Conservation (phyloP, 805 yeast genomes). For the Sporopachydermia lactativora region DNA sequence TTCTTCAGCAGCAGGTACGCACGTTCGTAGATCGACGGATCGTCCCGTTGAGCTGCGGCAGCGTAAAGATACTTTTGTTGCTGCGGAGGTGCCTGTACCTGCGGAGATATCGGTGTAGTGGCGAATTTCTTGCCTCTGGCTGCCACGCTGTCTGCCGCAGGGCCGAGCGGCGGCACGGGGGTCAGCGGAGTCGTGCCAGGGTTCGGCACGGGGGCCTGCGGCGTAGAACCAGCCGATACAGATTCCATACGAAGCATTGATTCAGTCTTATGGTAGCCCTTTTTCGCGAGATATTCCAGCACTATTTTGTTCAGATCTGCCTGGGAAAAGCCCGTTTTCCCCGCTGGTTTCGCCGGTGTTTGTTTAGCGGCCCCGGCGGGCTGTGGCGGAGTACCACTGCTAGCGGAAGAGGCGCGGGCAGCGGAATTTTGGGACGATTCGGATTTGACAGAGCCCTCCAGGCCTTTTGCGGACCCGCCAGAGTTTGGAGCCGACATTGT, state of each 20-base stretch:
- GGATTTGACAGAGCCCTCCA: too few species aligned
- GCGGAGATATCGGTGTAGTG: constrained; percentile 5
- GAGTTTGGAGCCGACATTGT: too few species aligned
- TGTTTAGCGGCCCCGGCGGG: constrained; percentile 5
- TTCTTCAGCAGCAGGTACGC: constrained; percentile 70
- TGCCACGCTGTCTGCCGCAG: constrained; percentile 20
- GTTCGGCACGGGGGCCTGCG: constrained; percentile 10
- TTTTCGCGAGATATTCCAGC: constrained; percentile 79
- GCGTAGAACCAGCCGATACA: constrained; percentile 19
- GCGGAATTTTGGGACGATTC: too few species aligned
- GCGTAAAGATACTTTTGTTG: constrained; percentile 8
- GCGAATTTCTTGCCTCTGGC: constrained; percentile 15
- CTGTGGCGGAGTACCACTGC: too few species aligned
- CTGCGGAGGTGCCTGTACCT: constrained; percentile 10
- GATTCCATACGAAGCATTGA: constrained; percentile 79
- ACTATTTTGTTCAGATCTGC: constrained; percentile 88
- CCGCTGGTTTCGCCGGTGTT: constrained; percentile 8
- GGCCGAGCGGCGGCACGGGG: constrained; percentile 16
- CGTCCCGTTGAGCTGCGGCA: constrained; percentile 26
- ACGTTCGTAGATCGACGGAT: constrained; percentile 60
- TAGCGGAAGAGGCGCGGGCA: too few species aligned
- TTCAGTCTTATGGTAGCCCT: constrained; percentile 90
- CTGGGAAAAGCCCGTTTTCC: constrained; percentile 41
- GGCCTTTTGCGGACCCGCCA: too few species aligned
- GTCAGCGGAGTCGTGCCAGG: constrained; percentile 7